A percentile compares a stretch with the other conserved stretches of the same genome.
Evolutionary conservation across 108 stramenopile genomes (phyloP).

Genomic region (Cylindrotheca closterium): DNA sequence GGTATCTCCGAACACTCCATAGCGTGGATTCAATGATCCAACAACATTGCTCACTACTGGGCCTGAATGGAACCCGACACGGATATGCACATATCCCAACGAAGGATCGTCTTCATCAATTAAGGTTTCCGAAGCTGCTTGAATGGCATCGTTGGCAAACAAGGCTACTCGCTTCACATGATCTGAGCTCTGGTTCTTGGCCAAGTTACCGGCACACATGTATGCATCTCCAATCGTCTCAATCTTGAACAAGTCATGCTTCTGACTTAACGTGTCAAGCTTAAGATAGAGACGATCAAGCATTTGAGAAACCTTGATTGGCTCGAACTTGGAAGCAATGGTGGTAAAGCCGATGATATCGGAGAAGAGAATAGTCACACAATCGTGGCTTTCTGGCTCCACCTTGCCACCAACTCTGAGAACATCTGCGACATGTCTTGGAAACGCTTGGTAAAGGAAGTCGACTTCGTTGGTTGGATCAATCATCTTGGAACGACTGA

Average conservation of each 20-base stretch:
- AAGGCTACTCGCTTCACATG: conserved; percentile 59
- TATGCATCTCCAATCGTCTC: conserved; percentile 53
- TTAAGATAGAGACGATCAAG: conserved; percentile 41
- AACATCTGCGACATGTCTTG: conserved; percentile 52
- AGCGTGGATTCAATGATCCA: conserved; percentile 46
- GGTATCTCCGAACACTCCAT: conserved; percentile 60
- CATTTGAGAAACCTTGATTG: conserved; percentile 39
- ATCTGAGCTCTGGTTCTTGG: conserved; percentile 38
- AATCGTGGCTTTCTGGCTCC: conserved; percentile 21
- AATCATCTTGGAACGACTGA: not conserved
- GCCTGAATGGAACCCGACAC: conserved; percentile 57
- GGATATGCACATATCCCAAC: conserved; percentile 42
- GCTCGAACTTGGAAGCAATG: conserved; percentile 29
- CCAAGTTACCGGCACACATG: conserved; percentile 24
- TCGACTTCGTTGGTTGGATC: not conserved
- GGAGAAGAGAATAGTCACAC: conserved; percentile 39
- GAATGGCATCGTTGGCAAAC: conserved; percentile 47
- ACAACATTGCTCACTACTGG: conserved; percentile 55
- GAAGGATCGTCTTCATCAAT: conserved; percentile 43
- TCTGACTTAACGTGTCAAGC: conserved; percentile 38
- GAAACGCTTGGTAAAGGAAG: conserved; percentile 40
- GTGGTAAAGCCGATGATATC: conserved; percentile 57
- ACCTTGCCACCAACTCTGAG: conserved; percentile 21
- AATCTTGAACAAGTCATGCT: conserved; percentile 52
- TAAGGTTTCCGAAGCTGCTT: conserved; percentile 34